A percentile compares a stretch with the other conserved stretches of the same genome.
These are phyloP conservation scores for Candida morakotiae DNA, from an alignment of 805 yeast genomes.

Conservation along the genomic window DNA sequence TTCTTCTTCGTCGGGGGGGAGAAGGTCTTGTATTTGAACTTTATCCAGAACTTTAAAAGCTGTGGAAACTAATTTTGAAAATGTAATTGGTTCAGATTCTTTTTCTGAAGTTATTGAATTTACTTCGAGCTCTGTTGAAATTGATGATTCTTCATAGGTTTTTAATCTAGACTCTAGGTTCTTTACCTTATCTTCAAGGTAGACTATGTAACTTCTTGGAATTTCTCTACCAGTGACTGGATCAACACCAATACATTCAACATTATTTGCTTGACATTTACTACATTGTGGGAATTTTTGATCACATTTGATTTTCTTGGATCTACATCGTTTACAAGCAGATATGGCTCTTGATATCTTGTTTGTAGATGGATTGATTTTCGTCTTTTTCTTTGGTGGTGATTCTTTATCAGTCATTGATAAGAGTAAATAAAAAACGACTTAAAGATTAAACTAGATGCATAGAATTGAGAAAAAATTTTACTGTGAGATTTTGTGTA, in stretches of 20 bases:
- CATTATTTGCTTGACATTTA: conserved; percentile 60
- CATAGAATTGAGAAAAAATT: too few species aligned
- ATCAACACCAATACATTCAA: conserved; percentile 78
- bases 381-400: conserved; percentile 1
- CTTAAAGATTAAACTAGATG: too few species aligned
- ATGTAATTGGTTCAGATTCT: conserved; percentile 41
- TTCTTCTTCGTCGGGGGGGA: too few species aligned
- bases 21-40: conserved; percentile 3
- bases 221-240: conserved; percentile 86
- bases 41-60: conserved; percentile 56
- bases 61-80: conserved; percentile 72
- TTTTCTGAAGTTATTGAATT: neutral
- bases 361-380: neutral
- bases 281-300: conserved; percentile 64
- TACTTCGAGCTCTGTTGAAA: neutral
- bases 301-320: conserved; percentile 63
- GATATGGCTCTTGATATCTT: conserved; percentile 59
- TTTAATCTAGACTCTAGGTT: conserved; percentile 49
- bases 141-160: conserved; percentile 4
- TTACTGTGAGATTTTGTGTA: too few species aligned
- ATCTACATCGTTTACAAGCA: conserved; percentile 81
- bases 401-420: conserved; percentile 3
- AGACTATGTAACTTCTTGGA: conserved; percentile 73
- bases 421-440: neutral
- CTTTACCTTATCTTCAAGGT: conserved; percentile 62